phyloP scores from a whole-genome alignment of 495 filamentous ascomycete species.

The Amniculicola lignicola region DNA sequence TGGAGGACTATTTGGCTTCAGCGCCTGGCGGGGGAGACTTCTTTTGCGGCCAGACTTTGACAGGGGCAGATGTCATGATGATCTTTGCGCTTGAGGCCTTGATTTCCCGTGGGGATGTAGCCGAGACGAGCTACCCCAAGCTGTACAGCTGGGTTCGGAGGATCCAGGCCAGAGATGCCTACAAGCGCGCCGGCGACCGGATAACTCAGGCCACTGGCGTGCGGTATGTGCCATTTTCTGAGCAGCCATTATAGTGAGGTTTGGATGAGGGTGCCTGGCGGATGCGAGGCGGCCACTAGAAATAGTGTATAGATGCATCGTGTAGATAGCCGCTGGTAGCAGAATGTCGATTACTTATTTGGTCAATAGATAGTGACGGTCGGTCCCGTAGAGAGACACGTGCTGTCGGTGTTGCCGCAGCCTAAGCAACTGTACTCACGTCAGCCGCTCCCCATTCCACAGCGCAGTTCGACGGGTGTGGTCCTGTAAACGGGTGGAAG shows the following conservation, averaged over 20 bases:
- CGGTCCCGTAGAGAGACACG: too few species aligned
- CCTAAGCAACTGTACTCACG: too few species aligned
- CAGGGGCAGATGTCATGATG: constrained; percentile 77
- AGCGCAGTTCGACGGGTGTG: too few species aligned
- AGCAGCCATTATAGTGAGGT: too few species aligned
- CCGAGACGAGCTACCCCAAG: constrained; percentile 58
- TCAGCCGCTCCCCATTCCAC: neutral
- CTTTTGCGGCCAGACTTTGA: constrained; percentile 68
- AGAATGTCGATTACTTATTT: too few species aligned
- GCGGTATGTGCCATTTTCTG: constrained; percentile 26
- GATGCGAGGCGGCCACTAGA: too few species aligned
- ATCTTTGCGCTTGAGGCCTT: constrained; percentile 67
- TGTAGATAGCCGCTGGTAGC: too few species aligned
- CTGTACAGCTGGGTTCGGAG: constrained; percentile 60
- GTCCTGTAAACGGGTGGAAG: too few species aligned
- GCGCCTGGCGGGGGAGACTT: constrained; percentile 62
- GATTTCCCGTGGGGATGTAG: constrained; percentile 43
- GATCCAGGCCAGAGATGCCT: constrained; percentile 61
- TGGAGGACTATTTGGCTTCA: constrained; percentile 67
- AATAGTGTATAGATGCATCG: too few species aligned
- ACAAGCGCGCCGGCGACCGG: constrained; percentile 50
- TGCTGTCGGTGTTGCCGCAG: too few species aligned
- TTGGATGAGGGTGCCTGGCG: too few species aligned
- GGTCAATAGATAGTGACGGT: too few species aligned
- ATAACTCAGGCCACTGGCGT: constrained; percentile 39